Evolutionary conservation across 2,329 filamentous ascomycete genomes (phyloP).

Genomic region (Pseudogymnoascus verrucosus): DNA sequence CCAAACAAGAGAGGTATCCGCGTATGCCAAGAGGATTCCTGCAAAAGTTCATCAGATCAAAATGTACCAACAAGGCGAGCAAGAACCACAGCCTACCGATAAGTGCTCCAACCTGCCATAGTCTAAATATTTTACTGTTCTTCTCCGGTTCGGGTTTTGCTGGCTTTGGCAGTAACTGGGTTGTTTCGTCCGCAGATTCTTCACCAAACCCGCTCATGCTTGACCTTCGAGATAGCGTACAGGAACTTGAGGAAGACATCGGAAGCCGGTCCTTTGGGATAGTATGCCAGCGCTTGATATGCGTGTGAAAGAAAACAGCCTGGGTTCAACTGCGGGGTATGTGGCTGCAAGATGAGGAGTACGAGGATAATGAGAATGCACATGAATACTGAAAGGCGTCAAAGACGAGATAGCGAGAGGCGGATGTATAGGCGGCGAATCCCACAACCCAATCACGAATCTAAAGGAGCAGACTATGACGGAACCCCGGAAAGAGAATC

Average conservation of each 20-base stretch:
- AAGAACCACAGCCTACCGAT: background rate
- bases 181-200: conserved; percentile 15
- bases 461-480: background rate
- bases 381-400: background rate
- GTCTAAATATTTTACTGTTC: background rate
- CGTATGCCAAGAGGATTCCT: conserved; percentile 17
- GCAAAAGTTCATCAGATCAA: conserved; percentile 11
- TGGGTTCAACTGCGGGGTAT: background rate
- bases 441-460: background rate
- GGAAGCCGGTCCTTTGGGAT: background rate
- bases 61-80: background rate
- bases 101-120: conserved; percentile 4
- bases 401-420: background rate
- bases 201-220: conserved; percentile 7
- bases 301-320: background rate
- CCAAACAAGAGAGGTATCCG: conserved; percentile 19
- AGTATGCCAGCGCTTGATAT: background rate
- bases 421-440: background rate
- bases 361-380: background rate
- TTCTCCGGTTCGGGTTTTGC: background rate
- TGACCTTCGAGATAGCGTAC: background rate
- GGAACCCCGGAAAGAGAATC: background rate
- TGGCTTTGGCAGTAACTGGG: conserved; percentile 13
- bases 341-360: background rate
- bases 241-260: conserved; percentile 4